Evolutionary conservation across 176 grass and related monocot species (phyloP).

Genomic region (Ensete ventricosum): DNA sequence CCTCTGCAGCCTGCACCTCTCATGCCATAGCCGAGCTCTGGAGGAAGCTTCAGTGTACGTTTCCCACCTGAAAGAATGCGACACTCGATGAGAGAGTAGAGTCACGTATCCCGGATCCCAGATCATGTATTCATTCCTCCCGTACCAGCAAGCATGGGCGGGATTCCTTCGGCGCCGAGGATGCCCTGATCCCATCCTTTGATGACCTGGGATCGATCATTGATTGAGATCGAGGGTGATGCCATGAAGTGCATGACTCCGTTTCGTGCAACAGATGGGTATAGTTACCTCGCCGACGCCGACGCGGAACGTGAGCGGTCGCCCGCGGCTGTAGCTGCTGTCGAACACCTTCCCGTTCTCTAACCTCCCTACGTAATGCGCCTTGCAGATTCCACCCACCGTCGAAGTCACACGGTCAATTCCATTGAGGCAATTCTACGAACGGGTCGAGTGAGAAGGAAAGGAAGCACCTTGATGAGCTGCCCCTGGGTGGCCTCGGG

Average conservation of each 20-base stretch:
- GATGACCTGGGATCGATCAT: constrained; percentile 41
- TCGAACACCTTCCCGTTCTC: constrained; percentile 94
- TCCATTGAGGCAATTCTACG: background rate
- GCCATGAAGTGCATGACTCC: too few species aligned
- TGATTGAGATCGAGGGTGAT: background rate
- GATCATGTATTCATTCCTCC: background rate
- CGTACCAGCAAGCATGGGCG: constrained; percentile 73
- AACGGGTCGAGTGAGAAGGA: background rate
- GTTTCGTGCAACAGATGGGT: too few species aligned
- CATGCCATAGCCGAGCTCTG: constrained; percentile 62
- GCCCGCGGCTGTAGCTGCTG: constrained; percentile 79
- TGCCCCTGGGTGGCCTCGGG: constrained; percentile 43
- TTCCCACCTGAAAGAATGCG: constrained; percentile 48
- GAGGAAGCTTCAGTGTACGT: constrained; percentile 73
- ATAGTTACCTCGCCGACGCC: constrained; percentile 68
- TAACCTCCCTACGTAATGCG: constrained; percentile 74
- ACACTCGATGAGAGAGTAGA: background rate
- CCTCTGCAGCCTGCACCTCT: constrained; percentile 79
- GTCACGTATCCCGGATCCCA: background rate
- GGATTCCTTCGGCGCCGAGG: constrained; percentile 66
- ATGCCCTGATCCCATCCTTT: constrained; percentile 98
- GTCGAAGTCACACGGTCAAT: background rate
- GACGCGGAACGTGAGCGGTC: constrained; percentile 53
- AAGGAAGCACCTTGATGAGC: constrained; percentile 52
- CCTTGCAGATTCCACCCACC: constrained; percentile 19